Evolutionary conservation across 2,329 filamentous ascomycete species (phyloP).

Genomic region (Colletotrichum nymphaeae): DNA sequence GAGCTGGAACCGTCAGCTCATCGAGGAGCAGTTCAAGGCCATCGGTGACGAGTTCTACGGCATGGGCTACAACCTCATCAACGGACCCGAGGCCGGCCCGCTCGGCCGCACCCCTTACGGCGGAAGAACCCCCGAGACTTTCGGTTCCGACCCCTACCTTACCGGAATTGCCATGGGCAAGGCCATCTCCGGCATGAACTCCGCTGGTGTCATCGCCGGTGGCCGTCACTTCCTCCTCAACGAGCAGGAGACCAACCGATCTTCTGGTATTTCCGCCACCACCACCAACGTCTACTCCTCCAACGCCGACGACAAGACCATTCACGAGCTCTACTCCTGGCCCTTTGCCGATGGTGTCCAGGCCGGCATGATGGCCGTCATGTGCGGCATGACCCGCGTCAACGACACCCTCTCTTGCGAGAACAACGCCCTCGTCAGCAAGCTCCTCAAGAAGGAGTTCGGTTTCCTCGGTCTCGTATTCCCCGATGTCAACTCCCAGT

Average conservation of each 20-base stretch:
- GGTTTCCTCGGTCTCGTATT: constrained; percentile 22
- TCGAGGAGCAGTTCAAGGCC: constrained; percentile 33
- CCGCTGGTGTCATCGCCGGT: constrained; percentile 66
- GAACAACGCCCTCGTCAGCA: constrained; percentile 6
- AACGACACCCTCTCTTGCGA: constrained; percentile 39
- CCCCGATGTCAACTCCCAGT: constrained; percentile 61
- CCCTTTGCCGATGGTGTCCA: constrained; percentile 56
- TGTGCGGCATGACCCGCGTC: constrained; percentile 70
- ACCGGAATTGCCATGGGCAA: constrained; percentile 65
- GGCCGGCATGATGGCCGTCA: constrained; percentile 68
- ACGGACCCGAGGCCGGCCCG: constrained; percentile 32
- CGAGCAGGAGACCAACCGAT: constrained; percentile 69
- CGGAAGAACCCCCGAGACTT: constrained; percentile 69
- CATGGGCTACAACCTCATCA: constrained; percentile 36
- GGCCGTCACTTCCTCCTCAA: constrained; percentile 73
- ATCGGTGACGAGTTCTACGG: constrained; percentile 36
- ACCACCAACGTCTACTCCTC: constrained; percentile 64
- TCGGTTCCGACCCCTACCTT: constrained; percentile 69
- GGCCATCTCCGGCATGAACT: constrained; percentile 66
- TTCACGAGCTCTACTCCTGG: constrained; percentile 50
- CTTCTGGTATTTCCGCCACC: constrained; percentile 63
- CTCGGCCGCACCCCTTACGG: constrained; percentile 62
- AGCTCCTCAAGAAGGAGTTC: constrained; percentile 14
- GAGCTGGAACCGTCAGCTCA: constrained; percentile 38
- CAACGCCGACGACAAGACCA: constrained; percentile 51